A percentile compares a stretch with the other conserved stretches of the same genome.
phyloP scores from a whole-genome alignment of 176 grass and related monocot genomes.

The Juncus effusus region DNA sequence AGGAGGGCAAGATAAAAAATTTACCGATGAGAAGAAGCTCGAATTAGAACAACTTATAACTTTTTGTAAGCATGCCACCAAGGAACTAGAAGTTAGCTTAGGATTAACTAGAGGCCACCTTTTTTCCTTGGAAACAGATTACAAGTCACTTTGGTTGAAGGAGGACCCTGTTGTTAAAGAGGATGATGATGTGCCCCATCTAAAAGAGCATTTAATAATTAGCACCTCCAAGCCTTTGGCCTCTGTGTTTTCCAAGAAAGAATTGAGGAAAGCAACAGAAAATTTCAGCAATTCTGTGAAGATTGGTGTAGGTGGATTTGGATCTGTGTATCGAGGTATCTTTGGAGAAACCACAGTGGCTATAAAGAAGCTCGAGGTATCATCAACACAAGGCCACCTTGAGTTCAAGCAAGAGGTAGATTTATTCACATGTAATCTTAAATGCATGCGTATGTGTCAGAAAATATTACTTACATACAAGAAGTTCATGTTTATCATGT shows the following conservation, averaged over 20 bases:
- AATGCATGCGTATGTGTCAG: too few species aligned
- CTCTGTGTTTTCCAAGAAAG: slow-evolving; percentile 36
- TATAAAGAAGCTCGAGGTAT: slow-evolving; percentile 47
- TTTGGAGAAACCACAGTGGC: slow-evolving; percentile 44
- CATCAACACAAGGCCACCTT: slow-evolving; percentile 32
- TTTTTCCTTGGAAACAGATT: slow-evolving; percentile 23
- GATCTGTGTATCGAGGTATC: slow-evolving; percentile 46
- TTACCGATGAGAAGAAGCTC: slow-evolving; percentile 21
- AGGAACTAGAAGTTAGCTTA: slow-evolving; percentile 23
- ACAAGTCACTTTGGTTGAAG: slow-evolving; percentile 12
- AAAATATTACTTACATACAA: too few species aligned
- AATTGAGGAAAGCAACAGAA: slow-evolving; percentile 47
- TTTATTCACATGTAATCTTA: too few species aligned
- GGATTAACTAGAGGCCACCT: neutral
- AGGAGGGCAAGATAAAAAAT: slow-evolving; percentile 24
- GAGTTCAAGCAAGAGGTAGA: slow-evolving; percentile 58
- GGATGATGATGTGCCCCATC: slow-evolving; percentile 19
- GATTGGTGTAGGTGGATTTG: slow-evolving; percentile 46
- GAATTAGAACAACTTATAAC: slow-evolving; percentile 31
- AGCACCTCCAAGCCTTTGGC: slow-evolving; percentile 6
- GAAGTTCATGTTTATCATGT: too few species aligned
- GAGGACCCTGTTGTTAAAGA: slow-evolving; percentile 14
- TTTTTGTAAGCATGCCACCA: slow-evolving; percentile 29
- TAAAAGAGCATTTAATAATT: neutral
- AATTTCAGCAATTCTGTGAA: slow-evolving; percentile 38